A percentile compares a stretch with the other conserved stretches of the same genome.
phyloP scores from a whole-genome alignment of 352 stramenopile genomes.

The Phytophthora cryptogea region DNA sequence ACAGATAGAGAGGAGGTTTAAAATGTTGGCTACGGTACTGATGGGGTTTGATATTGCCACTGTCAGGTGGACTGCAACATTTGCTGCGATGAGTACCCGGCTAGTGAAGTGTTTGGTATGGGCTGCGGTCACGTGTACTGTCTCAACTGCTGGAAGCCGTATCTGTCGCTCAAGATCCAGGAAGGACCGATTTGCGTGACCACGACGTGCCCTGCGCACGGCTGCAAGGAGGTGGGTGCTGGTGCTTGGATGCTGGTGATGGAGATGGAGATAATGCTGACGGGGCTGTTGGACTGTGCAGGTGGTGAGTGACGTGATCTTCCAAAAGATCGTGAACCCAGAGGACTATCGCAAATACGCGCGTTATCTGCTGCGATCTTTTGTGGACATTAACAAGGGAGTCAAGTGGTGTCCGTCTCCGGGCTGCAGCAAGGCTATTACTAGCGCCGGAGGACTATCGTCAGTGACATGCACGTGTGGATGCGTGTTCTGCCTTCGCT shows the following conservation, averaged over 20 bases:
- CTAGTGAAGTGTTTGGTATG: slow-evolving; percentile 88
- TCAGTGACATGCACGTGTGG: slow-evolving; percentile 85
- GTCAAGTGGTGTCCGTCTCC: slow-evolving; percentile 97
- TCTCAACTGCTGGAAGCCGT: slow-evolving; percentile 86
- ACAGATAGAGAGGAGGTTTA: background rate
- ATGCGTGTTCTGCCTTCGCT: slow-evolving; percentile 92
- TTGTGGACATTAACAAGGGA: slow-evolving; percentile 98
- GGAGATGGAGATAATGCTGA: background rate
- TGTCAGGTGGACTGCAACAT: slow-evolving; percentile 89
- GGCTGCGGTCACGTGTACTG: slow-evolving; percentile 98
- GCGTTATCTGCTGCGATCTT: slow-evolving; percentile 94
- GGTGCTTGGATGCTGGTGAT: background rate
- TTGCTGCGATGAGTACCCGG: slow-evolving; percentile 92
- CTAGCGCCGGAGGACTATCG: slow-evolving; percentile 76
- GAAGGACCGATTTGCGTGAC: slow-evolving; percentile 94
- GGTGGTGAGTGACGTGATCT: slow-evolving; percentile 71
- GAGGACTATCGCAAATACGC: slow-evolving; percentile 91
- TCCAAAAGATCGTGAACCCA: slow-evolving; percentile 64
- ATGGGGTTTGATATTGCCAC: background rate
- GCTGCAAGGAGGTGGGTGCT: slow-evolving; percentile 90
- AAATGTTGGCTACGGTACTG: too few species aligned
- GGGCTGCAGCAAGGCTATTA: slow-evolving; percentile 96
- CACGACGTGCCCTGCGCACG: slow-evolving; percentile 95
- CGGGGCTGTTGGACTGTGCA: slow-evolving; percentile 8
- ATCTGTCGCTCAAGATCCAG: slow-evolving; percentile 85